These are phyloP conservation scores for Haplosporangium sp. DNA, from an alignment of 371 early-diverging fungal species.

Conservation along the genomic window DNA sequence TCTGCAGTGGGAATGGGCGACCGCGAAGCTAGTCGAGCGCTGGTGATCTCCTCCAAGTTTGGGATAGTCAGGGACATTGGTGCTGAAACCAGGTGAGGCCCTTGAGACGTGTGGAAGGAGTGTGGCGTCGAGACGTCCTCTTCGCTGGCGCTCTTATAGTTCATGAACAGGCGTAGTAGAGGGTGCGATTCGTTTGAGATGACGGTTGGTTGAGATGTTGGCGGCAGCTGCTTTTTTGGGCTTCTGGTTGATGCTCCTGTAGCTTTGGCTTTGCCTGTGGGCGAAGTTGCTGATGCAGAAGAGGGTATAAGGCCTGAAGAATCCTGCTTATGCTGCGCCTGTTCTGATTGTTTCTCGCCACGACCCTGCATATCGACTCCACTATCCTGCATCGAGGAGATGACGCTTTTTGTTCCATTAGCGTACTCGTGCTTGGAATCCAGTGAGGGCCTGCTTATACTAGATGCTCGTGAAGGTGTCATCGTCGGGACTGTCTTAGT, in stretches of 20 bases:
- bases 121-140: slow-evolving; percentile 39
- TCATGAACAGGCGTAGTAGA: slow-evolving; percentile 40
- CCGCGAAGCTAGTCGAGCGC: slow-evolving; percentile 41
- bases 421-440: slow-evolving; percentile 33
- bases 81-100: slow-evolving; percentile 20
- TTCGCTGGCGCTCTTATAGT: slow-evolving; percentile 44
- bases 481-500: slow-evolving; percentile 28
- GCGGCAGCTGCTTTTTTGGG: slow-evolving; percentile 14
- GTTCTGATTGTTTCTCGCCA: slow-evolving; percentile 16
- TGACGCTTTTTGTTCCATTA: slow-evolving; percentile 22
- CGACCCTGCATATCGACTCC: slow-evolving; percentile 43
- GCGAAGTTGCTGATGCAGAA: slow-evolving; percentile 23
- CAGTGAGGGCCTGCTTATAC: slow-evolving; percentile 29
- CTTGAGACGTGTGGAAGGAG: slow-evolving; percentile 11
- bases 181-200: slow-evolving; percentile 46
- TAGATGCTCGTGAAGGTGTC: slow-evolving; percentile 39
- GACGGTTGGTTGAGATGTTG: slow-evolving; percentile 19
- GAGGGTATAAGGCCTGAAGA: slow-evolving; percentile 9
- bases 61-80: slow-evolving; percentile 49
- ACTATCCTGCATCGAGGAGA: slow-evolving; percentile 42
- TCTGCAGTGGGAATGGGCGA: slow-evolving; percentile 36
- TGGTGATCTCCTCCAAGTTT: slow-evolving; percentile 45
- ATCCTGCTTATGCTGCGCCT: slow-evolving; percentile 9
- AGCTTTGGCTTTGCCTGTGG: slow-evolving; percentile 41
- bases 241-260: slow-evolving; percentile 19